These are phyloP conservation scores for Trypanosoma scelopori DNA, from an alignment of 208 protist genomes.

Conservation along the genomic window DNA sequence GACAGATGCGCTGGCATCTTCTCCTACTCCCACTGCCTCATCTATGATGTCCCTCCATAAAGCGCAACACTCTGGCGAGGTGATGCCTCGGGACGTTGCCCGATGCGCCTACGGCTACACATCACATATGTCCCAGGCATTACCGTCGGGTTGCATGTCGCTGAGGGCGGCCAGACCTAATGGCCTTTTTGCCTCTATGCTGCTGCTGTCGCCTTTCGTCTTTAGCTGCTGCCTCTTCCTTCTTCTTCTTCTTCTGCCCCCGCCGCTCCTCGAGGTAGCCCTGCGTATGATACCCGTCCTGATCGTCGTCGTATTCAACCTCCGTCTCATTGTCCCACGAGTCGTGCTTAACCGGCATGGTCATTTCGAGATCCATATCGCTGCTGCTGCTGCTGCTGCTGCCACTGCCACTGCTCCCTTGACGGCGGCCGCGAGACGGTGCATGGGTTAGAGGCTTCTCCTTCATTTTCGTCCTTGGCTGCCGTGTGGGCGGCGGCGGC, in stretches of 20 bases:
- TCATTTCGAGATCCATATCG: background rate
- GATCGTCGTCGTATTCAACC: conserved; percentile 13
- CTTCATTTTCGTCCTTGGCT: conserved; percentile 9
- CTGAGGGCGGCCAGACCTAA: background rate
- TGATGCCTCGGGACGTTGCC: no score
- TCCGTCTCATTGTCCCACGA: conserved; percentile 43
- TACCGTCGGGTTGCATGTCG: conserved; percentile 14
- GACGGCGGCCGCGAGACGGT: background rate
- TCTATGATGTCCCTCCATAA: conserved; percentile 3
- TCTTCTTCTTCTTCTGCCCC: no score
- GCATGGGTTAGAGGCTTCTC: background rate
- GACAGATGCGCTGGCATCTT: no score
- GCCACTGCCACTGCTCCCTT: background rate
- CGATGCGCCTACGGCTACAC: no score
- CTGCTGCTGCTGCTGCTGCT: background rate
- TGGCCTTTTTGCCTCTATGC: conserved; percentile 14
- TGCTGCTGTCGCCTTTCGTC: conserved; percentile 10
- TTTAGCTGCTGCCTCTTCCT: conserved; percentile 18
- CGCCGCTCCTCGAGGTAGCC: conserved; percentile 14
- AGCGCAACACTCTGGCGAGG: no score
- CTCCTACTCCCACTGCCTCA: background rate
- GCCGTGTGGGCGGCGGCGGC: background rate
- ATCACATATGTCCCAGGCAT: background rate
- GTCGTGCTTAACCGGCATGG: conserved; percentile 38
- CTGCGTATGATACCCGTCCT: conserved; percentile 24